Evolutionary conservation across 495 filamentous ascomycete species (phyloP).

Genomic region (Penicillium malachiteum): DNA sequence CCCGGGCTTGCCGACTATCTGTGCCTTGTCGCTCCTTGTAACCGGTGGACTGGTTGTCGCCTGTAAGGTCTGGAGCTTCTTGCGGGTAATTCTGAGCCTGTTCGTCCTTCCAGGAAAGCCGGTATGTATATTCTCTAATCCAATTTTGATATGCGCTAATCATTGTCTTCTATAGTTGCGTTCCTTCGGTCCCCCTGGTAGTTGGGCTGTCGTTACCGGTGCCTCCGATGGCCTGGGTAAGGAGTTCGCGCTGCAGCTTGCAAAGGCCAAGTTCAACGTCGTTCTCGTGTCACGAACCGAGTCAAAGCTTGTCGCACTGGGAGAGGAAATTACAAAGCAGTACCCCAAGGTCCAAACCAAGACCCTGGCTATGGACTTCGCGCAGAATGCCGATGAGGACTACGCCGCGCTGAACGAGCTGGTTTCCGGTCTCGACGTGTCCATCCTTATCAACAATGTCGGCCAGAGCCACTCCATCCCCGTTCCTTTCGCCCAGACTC

Average conservation of each 20-base stretch:
- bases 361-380: constrained; percentile 87
- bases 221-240: constrained; percentile 97
- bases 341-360: constrained; percentile 64
- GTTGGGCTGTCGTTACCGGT: constrained; percentile 93
- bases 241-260: constrained; percentile 89
- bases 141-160: constrained; percentile 4
- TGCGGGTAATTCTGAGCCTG: constrained; percentile 65
- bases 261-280: constrained; percentile 88
- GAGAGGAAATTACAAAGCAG: constrained; percentile 69
- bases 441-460: constrained; percentile 95
- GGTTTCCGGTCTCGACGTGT: constrained; percentile 72
- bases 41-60: constrained; percentile 61
- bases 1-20: constrained; percentile 39
- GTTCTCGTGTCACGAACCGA: constrained; percentile 91
- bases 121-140: constrained; percentile 38
- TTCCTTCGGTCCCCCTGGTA: constrained; percentile 87
- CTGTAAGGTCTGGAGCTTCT: constrained; percentile 57
- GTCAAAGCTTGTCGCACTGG: constrained; percentile 78
- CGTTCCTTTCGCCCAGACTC: constrained; percentile 79
- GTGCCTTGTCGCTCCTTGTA: constrained; percentile 39
- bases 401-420: constrained; percentile 68
- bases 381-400: constrained; percentile 69
- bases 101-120: constrained; percentile 72
- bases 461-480: constrained; percentile 91
- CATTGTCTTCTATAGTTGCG: constrained; percentile 58